A percentile compares a stretch with the other conserved stretches of the same genome.
phyloP scores from a whole-genome alignment of 2,329 filamentous ascomycete genomes.

The Fusarium sp. region DNA sequence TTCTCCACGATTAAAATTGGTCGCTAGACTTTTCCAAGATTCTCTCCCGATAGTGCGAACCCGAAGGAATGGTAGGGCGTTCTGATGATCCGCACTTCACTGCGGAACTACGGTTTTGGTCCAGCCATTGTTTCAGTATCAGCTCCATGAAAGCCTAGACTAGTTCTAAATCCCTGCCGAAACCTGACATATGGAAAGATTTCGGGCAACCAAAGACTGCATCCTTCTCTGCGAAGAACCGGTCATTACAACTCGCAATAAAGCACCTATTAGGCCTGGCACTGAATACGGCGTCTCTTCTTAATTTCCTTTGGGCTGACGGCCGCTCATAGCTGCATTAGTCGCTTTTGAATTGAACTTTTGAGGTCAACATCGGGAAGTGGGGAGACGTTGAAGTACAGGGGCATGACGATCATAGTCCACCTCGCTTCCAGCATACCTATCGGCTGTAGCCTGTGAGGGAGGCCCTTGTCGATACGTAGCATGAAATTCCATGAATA shows the following conservation, averaged over 20 bases:
- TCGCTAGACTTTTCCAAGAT: slow-evolving; percentile 25
- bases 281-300: neutral
- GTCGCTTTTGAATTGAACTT: neutral
- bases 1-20: slow-evolving; percentile 5
- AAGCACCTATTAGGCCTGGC: neutral
- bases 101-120: slow-evolving; percentile 19
- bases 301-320: slow-evolving; percentile 23
- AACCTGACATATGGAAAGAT: neutral
- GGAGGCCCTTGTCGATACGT: slow-evolving; percentile 13
- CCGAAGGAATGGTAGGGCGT: slow-evolving; percentile 37
- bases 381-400: slow-evolving; percentile 21
- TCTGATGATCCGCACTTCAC: slow-evolving; percentile 18
- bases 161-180: slow-evolving; percentile 27
- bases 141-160: slow-evolving; percentile 32
- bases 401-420: slow-evolving; percentile 18
- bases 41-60: slow-evolving; percentile 20
- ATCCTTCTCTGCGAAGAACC: slow-evolving; percentile 17
- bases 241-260: slow-evolving; percentile 6
- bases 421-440: slow-evolving; percentile 18
- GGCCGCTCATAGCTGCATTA: slow-evolving; percentile 10
- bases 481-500: neutral
- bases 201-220: slow-evolving; percentile 8
- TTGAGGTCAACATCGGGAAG: slow-evolving; percentile 9
- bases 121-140: slow-evolving; percentile 43
- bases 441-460: slow-evolving; percentile 1